These are phyloP conservation scores for Neofusicoccum ribis DNA, from an alignment of 2,329 filamentous ascomycete species.

Conservation along the genomic window DNA sequence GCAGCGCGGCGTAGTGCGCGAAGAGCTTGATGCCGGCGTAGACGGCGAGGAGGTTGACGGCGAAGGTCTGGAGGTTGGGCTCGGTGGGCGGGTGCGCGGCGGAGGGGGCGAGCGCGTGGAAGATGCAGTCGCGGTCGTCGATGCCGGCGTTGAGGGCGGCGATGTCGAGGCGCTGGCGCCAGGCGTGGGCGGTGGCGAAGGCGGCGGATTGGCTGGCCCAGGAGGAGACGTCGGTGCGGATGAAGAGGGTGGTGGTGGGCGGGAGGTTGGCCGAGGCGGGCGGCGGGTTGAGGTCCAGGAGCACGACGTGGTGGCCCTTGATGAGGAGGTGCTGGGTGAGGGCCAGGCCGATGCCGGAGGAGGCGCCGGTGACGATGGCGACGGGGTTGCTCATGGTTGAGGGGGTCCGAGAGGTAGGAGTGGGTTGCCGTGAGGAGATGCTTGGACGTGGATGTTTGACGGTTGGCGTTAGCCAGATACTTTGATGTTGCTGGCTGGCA, in stretches of 20 bases:
- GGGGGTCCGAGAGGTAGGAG: not conserved
- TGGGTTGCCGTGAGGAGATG: not conserved
- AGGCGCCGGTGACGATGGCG: slow-evolving; percentile 48
- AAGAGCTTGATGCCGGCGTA: slow-evolving; percentile 41
- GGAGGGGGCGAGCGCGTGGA: slow-evolving; percentile 26
- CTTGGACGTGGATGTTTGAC: not conserved
- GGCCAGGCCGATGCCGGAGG: slow-evolving; percentile 47
- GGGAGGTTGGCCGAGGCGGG: slow-evolving; percentile 30
- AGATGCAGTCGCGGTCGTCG: slow-evolving; percentile 38
- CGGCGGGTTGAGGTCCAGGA: slow-evolving; percentile 45
- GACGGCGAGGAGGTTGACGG: slow-evolving; percentile 34
- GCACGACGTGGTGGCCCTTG: slow-evolving; percentile 43
- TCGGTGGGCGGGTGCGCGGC: slow-evolving; percentile 28
- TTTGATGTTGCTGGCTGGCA: not conserved
- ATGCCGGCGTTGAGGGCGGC: slow-evolving; percentile 46
- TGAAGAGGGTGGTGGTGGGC: slow-evolving; percentile 34
- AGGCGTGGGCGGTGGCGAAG: slow-evolving; percentile 44
- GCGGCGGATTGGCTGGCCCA: slow-evolving; percentile 41
- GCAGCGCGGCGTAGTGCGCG: slow-evolving; percentile 32
- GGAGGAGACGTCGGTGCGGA: slow-evolving; percentile 42
- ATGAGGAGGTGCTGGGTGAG: slow-evolving; percentile 44
- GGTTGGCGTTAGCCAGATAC: not conserved
- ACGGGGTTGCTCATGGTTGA: slow-evolving; percentile 39
- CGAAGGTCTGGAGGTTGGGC: slow-evolving; percentile 36
- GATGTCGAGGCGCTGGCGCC: slow-evolving; percentile 45